These are phyloP conservation scores for Fusarium fracticaudum DNA, from an alignment of 2,329 filamentous ascomycete species.

Conservation along the genomic window DNA sequence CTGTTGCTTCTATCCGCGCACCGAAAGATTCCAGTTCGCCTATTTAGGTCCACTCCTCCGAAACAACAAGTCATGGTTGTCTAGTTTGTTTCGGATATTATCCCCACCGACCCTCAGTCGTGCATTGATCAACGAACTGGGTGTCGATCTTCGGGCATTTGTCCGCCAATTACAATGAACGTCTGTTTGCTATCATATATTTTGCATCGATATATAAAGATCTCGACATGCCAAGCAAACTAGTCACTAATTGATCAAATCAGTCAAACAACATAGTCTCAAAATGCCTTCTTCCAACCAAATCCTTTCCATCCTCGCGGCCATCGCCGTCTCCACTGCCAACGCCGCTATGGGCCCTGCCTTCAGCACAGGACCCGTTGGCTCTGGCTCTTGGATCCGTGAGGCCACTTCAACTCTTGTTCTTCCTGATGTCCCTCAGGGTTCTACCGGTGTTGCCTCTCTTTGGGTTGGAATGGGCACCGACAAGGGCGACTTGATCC, in stretches of 20 bases:
- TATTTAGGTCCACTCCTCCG: background rate
- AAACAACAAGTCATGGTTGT: constrained; percentile 7
- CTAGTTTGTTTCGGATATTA: background rate
- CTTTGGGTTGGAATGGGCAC: constrained; percentile 62
- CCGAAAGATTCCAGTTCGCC: background rate
- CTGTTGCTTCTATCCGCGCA: background rate
- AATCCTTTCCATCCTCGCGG: constrained; percentile 27
- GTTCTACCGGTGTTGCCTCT: constrained; percentile 50
- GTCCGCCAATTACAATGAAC: constrained; percentile 4
- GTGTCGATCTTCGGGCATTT: background rate
- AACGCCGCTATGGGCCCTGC: constrained; percentile 48
- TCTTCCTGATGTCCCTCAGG: constrained; percentile 51
- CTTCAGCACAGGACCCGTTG: constrained; percentile 56
- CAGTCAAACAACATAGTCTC: background rate
- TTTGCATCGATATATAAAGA: background rate
- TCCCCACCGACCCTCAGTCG: constrained; percentile 4
- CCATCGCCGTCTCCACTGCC: constrained; percentile 21
- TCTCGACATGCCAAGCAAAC: background rate
- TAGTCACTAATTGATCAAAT: background rate
- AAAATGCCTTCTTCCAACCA: constrained; percentile 31
- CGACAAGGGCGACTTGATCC: constrained; percentile 56
- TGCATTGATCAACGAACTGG: constrained; percentile 11
- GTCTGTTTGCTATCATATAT: background rate
- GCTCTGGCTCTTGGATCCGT: constrained; percentile 52
- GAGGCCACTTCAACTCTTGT: constrained; percentile 56